Evolutionary conservation across 1,139 yeast genomes (phyloP).

Genomic region (Nadsonia commutata): DNA sequence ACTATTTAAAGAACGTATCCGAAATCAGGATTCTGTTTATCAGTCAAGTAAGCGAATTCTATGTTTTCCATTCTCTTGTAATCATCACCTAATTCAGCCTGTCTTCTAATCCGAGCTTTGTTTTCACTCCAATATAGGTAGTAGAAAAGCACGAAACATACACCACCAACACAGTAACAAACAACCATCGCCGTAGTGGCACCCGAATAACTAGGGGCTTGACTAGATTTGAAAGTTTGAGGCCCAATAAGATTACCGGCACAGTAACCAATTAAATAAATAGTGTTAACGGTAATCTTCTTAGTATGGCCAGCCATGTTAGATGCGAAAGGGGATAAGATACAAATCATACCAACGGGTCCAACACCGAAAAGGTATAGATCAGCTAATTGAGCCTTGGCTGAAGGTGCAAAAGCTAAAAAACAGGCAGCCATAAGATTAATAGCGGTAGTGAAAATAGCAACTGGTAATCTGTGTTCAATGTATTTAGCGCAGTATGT

Average conservation of each 20-base stretch:
- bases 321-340: constrained; percentile 34
- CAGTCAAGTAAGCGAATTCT: constrained; percentile 6
- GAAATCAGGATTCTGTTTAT: constrained; percentile 3
- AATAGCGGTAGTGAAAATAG: constrained; percentile 23
- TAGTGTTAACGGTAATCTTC: constrained; percentile 30
- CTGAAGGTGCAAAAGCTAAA: constrained; percentile 29
- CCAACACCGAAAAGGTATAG: constrained; percentile 25
- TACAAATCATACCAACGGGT: constrained; percentile 32
- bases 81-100: neutral
- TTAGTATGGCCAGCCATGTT: constrained; percentile 52
- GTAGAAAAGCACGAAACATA: constrained; percentile 1
- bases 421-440: constrained; percentile 27
- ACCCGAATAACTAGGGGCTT: constrained; percentile 37
- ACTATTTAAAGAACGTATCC: constrained; percentile 2
- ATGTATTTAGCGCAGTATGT: constrained; percentile 16
- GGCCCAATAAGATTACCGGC: constrained; percentile 48
- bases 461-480: constrained; percentile 27
- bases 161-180: constrained; percentile 16
- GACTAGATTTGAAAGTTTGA: constrained; percentile 35
- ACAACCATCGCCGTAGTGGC: constrained; percentile 34
- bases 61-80: constrained; percentile 1
- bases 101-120: neutral
- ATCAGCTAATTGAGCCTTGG: constrained; percentile 26
- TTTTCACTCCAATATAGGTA: neutral
- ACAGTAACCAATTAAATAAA: constrained; percentile 41